Evolutionary conservation across 1,284 basidiomycete genomes (phyloP).

Genomic region (Schizophyllum commune): DNA sequence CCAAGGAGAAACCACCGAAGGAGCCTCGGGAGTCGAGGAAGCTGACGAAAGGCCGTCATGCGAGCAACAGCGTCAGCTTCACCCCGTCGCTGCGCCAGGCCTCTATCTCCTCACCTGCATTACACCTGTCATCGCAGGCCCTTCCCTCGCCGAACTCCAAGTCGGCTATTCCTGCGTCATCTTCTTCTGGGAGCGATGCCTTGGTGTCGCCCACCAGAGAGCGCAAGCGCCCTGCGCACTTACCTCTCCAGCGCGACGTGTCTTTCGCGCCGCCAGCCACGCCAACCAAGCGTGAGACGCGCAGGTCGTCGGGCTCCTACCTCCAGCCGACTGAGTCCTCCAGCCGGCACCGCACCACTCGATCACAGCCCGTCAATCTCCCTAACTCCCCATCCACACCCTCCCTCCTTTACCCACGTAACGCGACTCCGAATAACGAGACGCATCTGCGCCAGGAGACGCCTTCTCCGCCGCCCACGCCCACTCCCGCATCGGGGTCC

Average conservation of each 20-base stretch:
- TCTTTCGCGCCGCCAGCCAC: slow-evolving; percentile 31
- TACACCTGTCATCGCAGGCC: slow-evolving; percentile 50
- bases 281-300: slow-evolving; percentile 15
- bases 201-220: slow-evolving; percentile 36
- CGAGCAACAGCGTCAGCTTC: not conserved
- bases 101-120: slow-evolving; percentile 63
- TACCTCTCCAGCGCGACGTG: slow-evolving; percentile 24
- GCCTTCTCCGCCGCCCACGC: slow-evolving; percentile 38
- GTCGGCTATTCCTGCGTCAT: slow-evolving; percentile 37
- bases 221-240: slow-evolving; percentile 29
- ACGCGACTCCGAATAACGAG: slow-evolving; percentile 19
- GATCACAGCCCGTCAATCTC: slow-evolving; percentile 13
- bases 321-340: slow-evolving; percentile 2
- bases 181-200: slow-evolving; percentile 34
- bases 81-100: slow-evolving; percentile 59
- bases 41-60: slow-evolving; percentile 16
- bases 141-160: slow-evolving; percentile 44
- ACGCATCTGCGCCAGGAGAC: slow-evolving; percentile 23
- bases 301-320: not conserved
- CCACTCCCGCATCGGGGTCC: slow-evolving; percentile 35
- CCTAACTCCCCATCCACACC: slow-evolving; percentile 1
- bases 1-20: slow-evolving; percentile 15
- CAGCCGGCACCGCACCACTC: slow-evolving; percentile 11
- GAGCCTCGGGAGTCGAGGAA: slow-evolving; percentile 15
- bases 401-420: slow-evolving; percentile 8